phyloP scores from a whole-genome alignment of 768 basidiomycete genomes.

The Auricularia cornea region DNA sequence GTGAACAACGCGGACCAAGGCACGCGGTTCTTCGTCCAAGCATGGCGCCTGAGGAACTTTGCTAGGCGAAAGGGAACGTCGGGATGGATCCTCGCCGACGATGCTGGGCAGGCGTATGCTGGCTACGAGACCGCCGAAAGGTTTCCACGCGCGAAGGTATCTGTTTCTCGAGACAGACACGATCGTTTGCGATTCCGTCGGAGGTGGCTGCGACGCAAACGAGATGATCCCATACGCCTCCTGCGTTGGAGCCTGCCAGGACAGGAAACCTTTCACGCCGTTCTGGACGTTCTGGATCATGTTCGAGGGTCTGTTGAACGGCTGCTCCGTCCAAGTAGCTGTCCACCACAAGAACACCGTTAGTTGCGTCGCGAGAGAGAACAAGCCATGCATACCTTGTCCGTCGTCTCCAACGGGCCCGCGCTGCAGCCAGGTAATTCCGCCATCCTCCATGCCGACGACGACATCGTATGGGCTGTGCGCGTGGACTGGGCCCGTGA shows the following conservation, averaged over 20 bases:
- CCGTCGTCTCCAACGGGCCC: neutral
- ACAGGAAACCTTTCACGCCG: too few species aligned
- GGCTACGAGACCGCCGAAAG: slow-evolving; percentile 52
- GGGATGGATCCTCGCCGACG: slow-evolving; percentile 26
- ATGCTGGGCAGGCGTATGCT: slow-evolving; percentile 39
- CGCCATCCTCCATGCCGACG: slow-evolving; percentile 11
- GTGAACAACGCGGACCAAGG: slow-evolving; percentile 53
- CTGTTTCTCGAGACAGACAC: slow-evolving; percentile 87
- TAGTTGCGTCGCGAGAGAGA: too few species aligned
- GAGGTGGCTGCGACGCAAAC: slow-evolving; percentile 64
- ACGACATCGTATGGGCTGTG: slow-evolving; percentile 14
- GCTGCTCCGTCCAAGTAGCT: too few species aligned
- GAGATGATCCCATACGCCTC: slow-evolving; percentile 40
- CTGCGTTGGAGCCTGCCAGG: slow-evolving; percentile 32
- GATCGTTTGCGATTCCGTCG: slow-evolving; percentile 62
- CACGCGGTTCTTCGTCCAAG: slow-evolving; percentile 53
- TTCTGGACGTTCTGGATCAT: too few species aligned
- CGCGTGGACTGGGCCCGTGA: slow-evolving; percentile 27
- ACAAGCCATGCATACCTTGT: too few species aligned
- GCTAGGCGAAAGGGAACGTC: neutral
- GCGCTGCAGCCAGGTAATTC: slow-evolving; percentile 9
- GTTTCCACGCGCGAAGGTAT: slow-evolving; percentile 77
- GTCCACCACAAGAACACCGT: too few species aligned
- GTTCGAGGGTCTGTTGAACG: too few species aligned
- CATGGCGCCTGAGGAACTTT: slow-evolving; percentile 28